These are phyloP conservation scores for Lactarius psammicola DNA, from an alignment of 768 basidiomycete species.

Conservation along the genomic window DNA sequence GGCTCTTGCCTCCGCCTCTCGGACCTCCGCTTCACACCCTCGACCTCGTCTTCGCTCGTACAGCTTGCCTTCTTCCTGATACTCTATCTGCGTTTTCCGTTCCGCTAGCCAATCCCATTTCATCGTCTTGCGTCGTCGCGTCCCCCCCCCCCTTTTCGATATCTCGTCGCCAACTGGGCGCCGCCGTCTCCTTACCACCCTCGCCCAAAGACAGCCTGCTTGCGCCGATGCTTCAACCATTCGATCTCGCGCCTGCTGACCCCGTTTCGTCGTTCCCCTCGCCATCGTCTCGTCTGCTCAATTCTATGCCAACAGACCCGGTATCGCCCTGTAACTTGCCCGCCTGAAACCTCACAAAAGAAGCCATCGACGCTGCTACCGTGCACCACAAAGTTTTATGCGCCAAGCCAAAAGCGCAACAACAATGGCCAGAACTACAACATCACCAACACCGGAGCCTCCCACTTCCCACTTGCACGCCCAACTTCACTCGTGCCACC, in stretches of 20 bases:
- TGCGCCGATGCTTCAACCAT: neutral
- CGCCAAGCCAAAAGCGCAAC: too few relatives aligned
- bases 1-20: too few relatives aligned
- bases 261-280: neutral
- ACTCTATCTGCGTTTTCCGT: neutral
- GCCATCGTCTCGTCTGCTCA: neutral
- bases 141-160: too few relatives aligned
- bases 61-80: neutral
- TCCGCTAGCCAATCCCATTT: too few relatives aligned
- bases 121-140: neutral
- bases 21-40: neutral
- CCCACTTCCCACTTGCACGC: neutral
- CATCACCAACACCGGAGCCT: neutral
- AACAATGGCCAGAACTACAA: neutral
- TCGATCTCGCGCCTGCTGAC: neutral
- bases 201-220: neutral
- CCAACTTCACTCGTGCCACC: neutral
- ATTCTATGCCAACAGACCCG: neutral
- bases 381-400: too few relatives aligned
- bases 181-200: neutral
- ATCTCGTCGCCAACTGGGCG: too few relatives aligned
- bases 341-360: too few relatives aligned
- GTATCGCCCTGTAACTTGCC: neutral
- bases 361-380: too few relatives aligned
- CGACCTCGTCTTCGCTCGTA: neutral